Base-by-base conservation (phyloP, 23 red algal genomes). In the Gracilaria vermiculophylla region DNA sequence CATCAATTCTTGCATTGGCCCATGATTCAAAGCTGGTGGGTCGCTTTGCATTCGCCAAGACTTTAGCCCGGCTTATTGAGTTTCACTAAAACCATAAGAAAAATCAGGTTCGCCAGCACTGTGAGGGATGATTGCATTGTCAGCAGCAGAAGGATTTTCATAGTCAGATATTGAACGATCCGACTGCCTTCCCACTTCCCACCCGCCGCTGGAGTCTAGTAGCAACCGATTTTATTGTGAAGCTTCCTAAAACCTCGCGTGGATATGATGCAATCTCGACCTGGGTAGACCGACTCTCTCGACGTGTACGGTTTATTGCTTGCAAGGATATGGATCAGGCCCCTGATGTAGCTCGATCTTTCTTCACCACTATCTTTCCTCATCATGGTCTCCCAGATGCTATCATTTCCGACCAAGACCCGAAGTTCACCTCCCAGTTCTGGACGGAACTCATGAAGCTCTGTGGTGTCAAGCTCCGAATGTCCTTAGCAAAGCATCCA, bases 71-170 rank as follows among this genome's bases (percentile, higher is more conserved):
- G 29, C 57, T 85, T 0, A 28, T 16, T 27, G 12, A 28, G 10
- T 85, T 81, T 47, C 78, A 83, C 36, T 83, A 54, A 54, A 83
- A 67, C 34, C 10, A 83, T 42, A 83, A 83, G 40, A 65, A 12
- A 12, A 11, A 32, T n/a, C 53, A 65, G n/a, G 56, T 83, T 27
- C 49, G 53, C 0, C 29, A 12, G 20, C 69, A 70, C 60, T 45
- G 58, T 2, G 56, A 69, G 15, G 23, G 80, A 69, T 85, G 6
- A 14, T 7, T 24, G 17, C 40, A 10, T 29, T 85, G 56, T 35
- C 61, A 85, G 2, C 80, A 85, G 61, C 61, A 67, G 33, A 71
- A 85, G 37, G 64, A 69, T 50, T 45, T 7, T 9, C 3, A 21
- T n/a, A 0, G n/a, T 17, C 57, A 85, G 1, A 69, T 0, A 6